These are phyloP conservation scores for Carallia brachiata DNA, from an alignment of 345 rosid genomes.

Conservation along the genomic window DNA sequence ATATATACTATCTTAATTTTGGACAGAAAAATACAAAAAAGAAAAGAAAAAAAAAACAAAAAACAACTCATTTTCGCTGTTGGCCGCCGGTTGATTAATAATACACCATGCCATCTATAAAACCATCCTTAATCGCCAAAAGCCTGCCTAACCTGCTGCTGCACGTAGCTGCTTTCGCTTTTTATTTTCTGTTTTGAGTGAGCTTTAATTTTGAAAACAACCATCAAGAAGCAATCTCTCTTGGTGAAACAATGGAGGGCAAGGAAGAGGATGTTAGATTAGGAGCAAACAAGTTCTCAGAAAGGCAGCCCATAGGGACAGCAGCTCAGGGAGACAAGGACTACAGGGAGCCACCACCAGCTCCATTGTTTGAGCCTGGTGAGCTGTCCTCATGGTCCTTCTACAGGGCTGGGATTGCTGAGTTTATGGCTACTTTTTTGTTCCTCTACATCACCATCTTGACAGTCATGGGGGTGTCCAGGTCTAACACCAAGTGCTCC, in stretches of 20 bases:
- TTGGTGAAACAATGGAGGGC: conserved; percentile 32
- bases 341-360: conserved; percentile 16
- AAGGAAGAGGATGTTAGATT: conserved; percentile 46
- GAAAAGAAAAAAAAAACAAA: neutral
- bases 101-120: neutral
- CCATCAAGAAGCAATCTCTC: neutral
- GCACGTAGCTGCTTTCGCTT: neutral
- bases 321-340: conserved; percentile 21
- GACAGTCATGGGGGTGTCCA: neutral
- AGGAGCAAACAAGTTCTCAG: conserved; percentile 34
- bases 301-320: conserved; percentile 20
- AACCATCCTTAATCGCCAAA: neutral
- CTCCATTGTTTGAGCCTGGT: neutral
- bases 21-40: neutral
- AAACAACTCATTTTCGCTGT: neutral
- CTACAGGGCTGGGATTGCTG: conserved; percentile 18
- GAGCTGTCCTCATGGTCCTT: neutral
- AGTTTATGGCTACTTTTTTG: conserved; percentile 43
- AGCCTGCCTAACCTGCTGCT: neutral
- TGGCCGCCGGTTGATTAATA: neutral
- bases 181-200: neutral
- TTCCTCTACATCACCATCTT: conserved; percentile 5
- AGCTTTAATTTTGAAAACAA: neutral
- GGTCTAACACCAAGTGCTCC: neutral
- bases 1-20: no score